Evolutionary conservation across 73 alveolate species (phyloP), one percentile per base, ranked within the genome.

Genomic region (Uronychia binucleata): DNA sequence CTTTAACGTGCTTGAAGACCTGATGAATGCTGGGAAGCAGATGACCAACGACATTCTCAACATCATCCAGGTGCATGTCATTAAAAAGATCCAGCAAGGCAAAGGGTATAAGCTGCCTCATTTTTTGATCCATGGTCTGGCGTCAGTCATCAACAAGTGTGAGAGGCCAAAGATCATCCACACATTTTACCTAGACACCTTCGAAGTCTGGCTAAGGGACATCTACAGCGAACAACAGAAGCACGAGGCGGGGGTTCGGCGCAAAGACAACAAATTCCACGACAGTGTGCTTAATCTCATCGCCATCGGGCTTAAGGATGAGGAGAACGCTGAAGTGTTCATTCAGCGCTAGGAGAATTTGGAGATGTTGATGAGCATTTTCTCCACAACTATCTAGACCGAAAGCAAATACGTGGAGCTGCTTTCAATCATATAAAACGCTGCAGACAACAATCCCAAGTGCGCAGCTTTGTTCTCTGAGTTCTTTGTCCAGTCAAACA

Each of bases 1-100:
- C 78, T 87, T 78, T 58, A 74, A 80, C 27, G 77, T 86, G 25
- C 83, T 87, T 0, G 83, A 87, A 80, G 89, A 87, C 58, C 34
- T 87, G 33, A 80, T 87, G 88, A 78, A 57, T 1, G 85, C 89
- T 1, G 93, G 93, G n/a, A 80, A 78, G 67, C 89, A 87, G 33
- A 78, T 87, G 89, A 86, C 77, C 35, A 81, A 80, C 46, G 27
- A 81, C 31, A 86, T 87, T 1, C 60, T 81, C 26, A 86, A 81
- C 29, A 75, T 81, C 1, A 28, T 87, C 0, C 31, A 81, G 57
- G 76, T 35, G 28, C 87, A 87, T n/a, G 93, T 87, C 1, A 74
- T 87, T 1, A 57, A 74, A 59, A 81, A 87, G 34, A 27, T 87
- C 74, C 82, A 87, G 28, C 57, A 81, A 27, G 34, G 77, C 1